These are phyloP conservation scores for Trichoderma sp. DNA, from an alignment of 2,329 filamentous ascomycete species.

Conservation along the genomic window DNA sequence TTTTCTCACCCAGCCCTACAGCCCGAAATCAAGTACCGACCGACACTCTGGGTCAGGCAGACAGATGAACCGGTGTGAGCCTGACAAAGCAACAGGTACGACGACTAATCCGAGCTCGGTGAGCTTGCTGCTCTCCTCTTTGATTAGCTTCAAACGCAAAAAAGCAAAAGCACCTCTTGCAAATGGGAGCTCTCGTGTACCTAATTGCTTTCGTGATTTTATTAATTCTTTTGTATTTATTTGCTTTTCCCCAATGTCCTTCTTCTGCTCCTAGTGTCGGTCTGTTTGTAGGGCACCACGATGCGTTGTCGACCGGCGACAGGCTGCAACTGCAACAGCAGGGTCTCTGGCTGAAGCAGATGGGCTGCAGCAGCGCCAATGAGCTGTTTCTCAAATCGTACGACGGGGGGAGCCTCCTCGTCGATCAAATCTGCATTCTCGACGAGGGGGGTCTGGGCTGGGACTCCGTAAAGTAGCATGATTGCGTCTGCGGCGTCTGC, in stretches of 20 bases:
- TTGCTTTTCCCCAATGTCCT: background rate
- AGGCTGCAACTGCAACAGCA: background rate
- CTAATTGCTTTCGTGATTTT: background rate
- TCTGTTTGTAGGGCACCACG: background rate
- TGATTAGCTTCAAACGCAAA: background rate
- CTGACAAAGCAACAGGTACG: conserved; percentile 1
- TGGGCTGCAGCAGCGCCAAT: conserved; percentile 15
- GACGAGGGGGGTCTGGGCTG: background rate
- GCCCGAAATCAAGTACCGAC: conserved; percentile 17
- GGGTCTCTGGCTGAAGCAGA: conserved; percentile 7
- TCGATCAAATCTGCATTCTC: conserved; percentile 17
- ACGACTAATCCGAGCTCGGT: background rate
- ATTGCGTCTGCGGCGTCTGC: conserved; percentile 23
- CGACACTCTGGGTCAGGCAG: conserved; percentile 17
- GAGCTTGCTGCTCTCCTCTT: background rate
- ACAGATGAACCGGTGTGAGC: conserved; percentile 18
- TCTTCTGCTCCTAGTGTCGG: background rate
- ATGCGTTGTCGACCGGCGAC: conserved; percentile 9
- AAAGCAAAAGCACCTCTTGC: background rate
- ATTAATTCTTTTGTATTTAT: background rate
- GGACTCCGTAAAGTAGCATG: background rate
- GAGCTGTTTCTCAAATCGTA: conserved; percentile 20
- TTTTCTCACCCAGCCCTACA: conserved; percentile 17
- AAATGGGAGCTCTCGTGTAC: background rate
- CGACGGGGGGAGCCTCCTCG: conserved; percentile 10